Base-by-base conservation (phyloP, 169 alveolate genomes). In the Plasmodium ovale region DNA sequence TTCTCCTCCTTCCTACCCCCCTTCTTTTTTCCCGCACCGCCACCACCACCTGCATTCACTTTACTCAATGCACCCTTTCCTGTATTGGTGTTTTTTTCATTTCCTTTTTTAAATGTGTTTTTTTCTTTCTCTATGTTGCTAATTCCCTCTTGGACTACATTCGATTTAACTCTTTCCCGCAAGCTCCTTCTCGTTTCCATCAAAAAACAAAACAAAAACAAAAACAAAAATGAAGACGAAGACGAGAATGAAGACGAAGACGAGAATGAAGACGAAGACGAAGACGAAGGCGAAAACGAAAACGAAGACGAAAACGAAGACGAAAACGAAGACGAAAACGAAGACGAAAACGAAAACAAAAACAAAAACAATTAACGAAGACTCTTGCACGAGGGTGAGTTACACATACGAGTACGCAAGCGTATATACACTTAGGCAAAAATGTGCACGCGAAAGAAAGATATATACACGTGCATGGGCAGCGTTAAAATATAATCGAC, bases 101-200 rank as follows among this genome's bases (percentile, higher is more conserved):
- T 3, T n/a, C 25, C 73, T 5, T 60, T 14, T 54, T 42, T 23
- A 9, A 37, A n/a, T 37, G 25, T 44, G 10, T 54, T 39, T 58
- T 47, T 5, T 54, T 27, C 16, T 67, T 51, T 49, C 53, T 1
- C 42, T 0, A 2, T 29, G 37, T 5, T 62, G 69, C 19, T 68
- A 14, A 7, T 6, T 19, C 14, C 14, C 64, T 53, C 7, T 19
- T 14, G 5, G 25, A 14, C 19, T 53, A n/a, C 27, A 19, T n/a
- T 53, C 5, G 5, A 4, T 53, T 53, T 14, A 53, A 53, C 23
- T 44, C 25, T 65, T 21, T 37, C 60, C 10, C 74, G 33, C 23
- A 67, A 67, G 10, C 69, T 68, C 37, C 82, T 39, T 35, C 84
- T 67, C 39, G 84, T 82, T 59, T 82, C 84, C 90, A 82, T 82